phyloP scores from a whole-genome alignment of 805 yeast species.

The Jamesozyma rosinii region DNA sequence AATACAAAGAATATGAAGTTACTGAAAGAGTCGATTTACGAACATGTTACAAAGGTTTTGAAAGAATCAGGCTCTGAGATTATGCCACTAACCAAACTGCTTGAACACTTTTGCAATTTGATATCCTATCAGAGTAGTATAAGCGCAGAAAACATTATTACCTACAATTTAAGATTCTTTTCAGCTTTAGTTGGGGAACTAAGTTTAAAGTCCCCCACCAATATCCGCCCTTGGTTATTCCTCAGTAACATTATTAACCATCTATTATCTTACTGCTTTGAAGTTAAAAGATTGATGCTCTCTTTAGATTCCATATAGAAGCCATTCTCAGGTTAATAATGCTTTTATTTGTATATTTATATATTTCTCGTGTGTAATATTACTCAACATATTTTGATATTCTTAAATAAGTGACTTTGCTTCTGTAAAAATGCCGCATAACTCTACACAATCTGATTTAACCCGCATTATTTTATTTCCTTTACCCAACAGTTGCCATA shows the following conservation, averaged over 20 bases:
- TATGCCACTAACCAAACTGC: conserved; percentile 1
- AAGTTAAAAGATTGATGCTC: conserved; percentile 5
- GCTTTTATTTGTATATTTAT: no score
- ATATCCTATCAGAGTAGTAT: conserved; percentile 10
- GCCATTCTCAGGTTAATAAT: no score
- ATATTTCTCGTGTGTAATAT: neutral
- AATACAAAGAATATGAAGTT: conserved; percentile 8
- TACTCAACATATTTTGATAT: neutral
- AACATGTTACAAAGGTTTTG: conserved; percentile 3
- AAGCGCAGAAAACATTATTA: conserved; percentile 8
- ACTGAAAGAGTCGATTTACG: conserved; percentile 12
- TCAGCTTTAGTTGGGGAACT: conserved; percentile 24
- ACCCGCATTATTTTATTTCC: neutral
- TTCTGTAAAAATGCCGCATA: no score
- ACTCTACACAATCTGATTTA: neutral
- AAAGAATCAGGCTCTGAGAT: neutral
- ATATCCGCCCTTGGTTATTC: conserved; percentile 15
- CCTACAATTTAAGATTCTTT: conserved; percentile 17
- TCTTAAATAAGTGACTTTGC: neutral
- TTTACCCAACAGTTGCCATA: no score
- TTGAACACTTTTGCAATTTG: conserved; percentile 9
- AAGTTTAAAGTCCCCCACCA: conserved; percentile 11
- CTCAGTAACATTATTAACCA: conserved; percentile 14
- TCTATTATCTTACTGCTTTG: conserved; percentile 13
- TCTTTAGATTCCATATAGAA: neutral